Evolutionary conservation across 140 eudicot species (phyloP).

Genomic region (Flaveria floridana): DNA sequence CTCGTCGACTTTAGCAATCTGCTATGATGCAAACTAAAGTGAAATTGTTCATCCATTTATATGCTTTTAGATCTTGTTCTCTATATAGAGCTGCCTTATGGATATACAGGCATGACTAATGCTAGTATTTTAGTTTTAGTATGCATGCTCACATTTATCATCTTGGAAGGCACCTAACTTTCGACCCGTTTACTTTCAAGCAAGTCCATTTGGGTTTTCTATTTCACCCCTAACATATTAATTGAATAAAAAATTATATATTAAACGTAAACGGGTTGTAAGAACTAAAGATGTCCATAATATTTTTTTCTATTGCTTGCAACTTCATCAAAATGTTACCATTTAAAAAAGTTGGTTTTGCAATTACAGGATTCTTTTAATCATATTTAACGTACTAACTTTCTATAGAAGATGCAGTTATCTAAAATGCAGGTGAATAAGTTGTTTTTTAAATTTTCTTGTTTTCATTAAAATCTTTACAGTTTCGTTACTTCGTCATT

Average conservation of each 20-base stretch:
- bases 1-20: slow-evolving; percentile 40
- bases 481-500: too few species aligned
- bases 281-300: background rate
- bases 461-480: too few species aligned
- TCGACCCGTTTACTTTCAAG: background rate
- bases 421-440: too few species aligned
- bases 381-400: background rate
- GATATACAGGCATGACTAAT: slow-evolving; percentile 25
- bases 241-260: background rate
- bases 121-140: slow-evolving; percentile 30
- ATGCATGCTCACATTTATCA: background rate
- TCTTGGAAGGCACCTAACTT: background rate
- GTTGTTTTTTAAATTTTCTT: too few species aligned
- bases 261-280: background rate
- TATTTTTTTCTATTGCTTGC: background rate
- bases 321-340: background rate
- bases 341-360: background rate
- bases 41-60: slow-evolving; percentile 13
- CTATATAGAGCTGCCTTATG: slow-evolving; percentile 26
- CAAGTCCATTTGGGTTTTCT: background rate
- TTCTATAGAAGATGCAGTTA: background rate
- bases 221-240: background rate
- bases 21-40: slow-evolving; percentile 48
- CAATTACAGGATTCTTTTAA: background rate
- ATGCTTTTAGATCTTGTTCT: slow-evolving; percentile 25